Percentiles rank a stretch among this genome's conserved stretches.
Conservation (phyloP, 768 basidiomycete genomes). For the Leucosporidium yakuticum region DNA sequence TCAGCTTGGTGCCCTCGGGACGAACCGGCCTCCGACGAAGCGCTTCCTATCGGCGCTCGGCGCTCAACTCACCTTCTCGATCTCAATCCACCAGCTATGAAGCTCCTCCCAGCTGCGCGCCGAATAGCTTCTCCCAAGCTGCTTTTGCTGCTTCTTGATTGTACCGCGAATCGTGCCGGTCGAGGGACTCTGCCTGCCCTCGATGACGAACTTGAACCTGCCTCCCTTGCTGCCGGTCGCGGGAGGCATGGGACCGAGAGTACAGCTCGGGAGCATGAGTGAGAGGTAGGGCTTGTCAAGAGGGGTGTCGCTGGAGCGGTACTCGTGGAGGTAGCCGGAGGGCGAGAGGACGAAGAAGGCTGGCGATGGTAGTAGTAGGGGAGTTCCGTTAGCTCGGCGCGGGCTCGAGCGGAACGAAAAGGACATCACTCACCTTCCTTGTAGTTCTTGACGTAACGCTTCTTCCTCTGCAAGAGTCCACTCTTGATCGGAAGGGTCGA, state of each 20-base stretch:
- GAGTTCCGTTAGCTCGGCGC: not conserved
- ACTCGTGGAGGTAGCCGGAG: slow-evolving; percentile 28
- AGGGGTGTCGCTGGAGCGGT: slow-evolving; percentile 2
- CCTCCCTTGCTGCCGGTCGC: slow-evolving; percentile 5
- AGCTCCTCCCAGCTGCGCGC: slow-evolving; percentile 28
- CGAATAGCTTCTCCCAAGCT: not conserved
- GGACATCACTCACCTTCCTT: slow-evolving; percentile 16
- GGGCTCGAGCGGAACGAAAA: too few relatives aligned
- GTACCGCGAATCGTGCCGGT: not conserved
- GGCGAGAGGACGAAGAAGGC: slow-evolving; percentile 33
- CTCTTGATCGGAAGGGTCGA: slow-evolving; percentile 14
- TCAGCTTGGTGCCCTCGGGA: too few relatives aligned
- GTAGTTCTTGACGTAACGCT: slow-evolving; percentile 22
- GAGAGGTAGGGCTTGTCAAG: slow-evolving; percentile 19
- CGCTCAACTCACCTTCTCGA: slow-evolving; percentile 1
- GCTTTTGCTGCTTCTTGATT: not conserved
- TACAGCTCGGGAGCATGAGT: slow-evolving; percentile 15
- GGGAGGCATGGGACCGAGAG: slow-evolving; percentile 33
- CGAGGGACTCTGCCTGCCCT: slow-evolving; percentile 15
- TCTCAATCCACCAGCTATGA: slow-evolving; percentile 17
- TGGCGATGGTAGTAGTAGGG: not conserved
- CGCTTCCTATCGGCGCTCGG: too few relatives aligned
- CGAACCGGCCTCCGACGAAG: not conserved
- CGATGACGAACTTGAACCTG: slow-evolving; percentile 18
- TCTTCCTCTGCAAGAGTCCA: slow-evolving; percentile 28